Evolutionary conservation across 2,329 filamentous ascomycete species (phyloP).

Genomic region (Monilinia laxa): DNA sequence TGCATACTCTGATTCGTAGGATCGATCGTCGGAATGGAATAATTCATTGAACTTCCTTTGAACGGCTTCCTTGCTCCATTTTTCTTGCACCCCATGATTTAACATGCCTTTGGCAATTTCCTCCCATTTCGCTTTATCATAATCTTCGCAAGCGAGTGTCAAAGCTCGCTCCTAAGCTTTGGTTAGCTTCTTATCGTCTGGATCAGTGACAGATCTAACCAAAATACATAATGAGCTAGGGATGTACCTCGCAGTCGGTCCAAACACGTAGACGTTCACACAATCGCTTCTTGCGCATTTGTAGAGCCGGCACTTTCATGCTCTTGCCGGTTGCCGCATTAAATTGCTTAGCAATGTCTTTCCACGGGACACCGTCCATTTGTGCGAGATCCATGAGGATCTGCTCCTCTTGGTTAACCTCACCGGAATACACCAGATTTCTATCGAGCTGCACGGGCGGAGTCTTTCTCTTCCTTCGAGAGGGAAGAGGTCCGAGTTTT

Average conservation of each 20-base stretch:
- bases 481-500: neutral
- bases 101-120: conserved; percentile 39
- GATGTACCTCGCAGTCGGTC: conserved; percentile 31
- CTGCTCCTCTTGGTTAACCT: conserved; percentile 39
- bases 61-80: conserved; percentile 40
- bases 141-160: conserved; percentile 38
- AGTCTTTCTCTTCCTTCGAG: conserved; percentile 34
- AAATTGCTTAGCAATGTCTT: conserved; percentile 39
- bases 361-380: conserved; percentile 41
- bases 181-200: conserved; percentile 17
- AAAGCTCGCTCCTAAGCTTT: conserved; percentile 38
- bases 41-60: conserved; percentile 42
- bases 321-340: conserved; percentile 37
- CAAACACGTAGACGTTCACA: conserved; percentile 39
- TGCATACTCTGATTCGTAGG: neutral
- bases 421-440: conserved; percentile 22
- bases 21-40: conserved; percentile 23
- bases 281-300: conserved; percentile 43
- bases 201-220: conserved; percentile 23
- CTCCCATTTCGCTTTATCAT: conserved; percentile 40
- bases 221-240: conserved; percentile 22
- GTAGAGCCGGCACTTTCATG: conserved; percentile 41
- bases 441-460: conserved; percentile 25
- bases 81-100: conserved; percentile 39
- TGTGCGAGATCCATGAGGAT: conserved; percentile 41